Base-by-base conservation (phyloP, 2,329 filamentous ascomycete species). In the Diaporthe vaccinii region DNA sequence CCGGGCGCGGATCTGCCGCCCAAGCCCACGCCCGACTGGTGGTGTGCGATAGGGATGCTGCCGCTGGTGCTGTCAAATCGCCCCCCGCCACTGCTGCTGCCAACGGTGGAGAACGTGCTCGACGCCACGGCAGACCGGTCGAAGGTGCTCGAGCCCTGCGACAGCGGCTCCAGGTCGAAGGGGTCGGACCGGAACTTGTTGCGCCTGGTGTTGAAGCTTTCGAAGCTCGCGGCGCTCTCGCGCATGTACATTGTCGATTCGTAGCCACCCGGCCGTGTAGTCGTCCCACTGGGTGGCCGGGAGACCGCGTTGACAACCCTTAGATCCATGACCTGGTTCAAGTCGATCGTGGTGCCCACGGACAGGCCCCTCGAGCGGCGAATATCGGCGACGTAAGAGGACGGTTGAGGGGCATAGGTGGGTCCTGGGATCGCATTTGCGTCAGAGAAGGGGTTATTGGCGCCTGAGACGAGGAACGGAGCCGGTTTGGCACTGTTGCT, bases 101-200 rank as follows among this genome's bases (percentile, higher is more conserved):
- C 80, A 15, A 77, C 79, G 10, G 79, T 79, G 76, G 80, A 81
- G 76, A 78, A 78, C 69, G 78, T 80, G 74, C 80, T 80, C 74
- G 80, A 80, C 3, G 83, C 80, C 65, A 80, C 80, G 62, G 79
- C 78, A 22, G 80, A 79, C 44, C 81, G 79, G 59, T 79, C 79
- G 28, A 49, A 58, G 7, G 53, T 39, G 31, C 31, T 14, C 28
- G 72, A 22, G 46, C 73, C 36, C 9, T 89, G 82, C 78, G 89
- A 85, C 46, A 89, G 85, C 58, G 85, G 82, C 80, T 93, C 91
- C n/a, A 93, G 85, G 78, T 93, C 91, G 79, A 93, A 93, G 2
- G 90, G 91, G 77, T 93, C 91, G 2, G 90, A 92, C 59, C 90
- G 89, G 80, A 91, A 90, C 79, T 90, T 91, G 79, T 88, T 88